phyloP scores from a whole-genome alignment of 2,329 filamentous ascomycete species.

The Penicillium expansum region DNA sequence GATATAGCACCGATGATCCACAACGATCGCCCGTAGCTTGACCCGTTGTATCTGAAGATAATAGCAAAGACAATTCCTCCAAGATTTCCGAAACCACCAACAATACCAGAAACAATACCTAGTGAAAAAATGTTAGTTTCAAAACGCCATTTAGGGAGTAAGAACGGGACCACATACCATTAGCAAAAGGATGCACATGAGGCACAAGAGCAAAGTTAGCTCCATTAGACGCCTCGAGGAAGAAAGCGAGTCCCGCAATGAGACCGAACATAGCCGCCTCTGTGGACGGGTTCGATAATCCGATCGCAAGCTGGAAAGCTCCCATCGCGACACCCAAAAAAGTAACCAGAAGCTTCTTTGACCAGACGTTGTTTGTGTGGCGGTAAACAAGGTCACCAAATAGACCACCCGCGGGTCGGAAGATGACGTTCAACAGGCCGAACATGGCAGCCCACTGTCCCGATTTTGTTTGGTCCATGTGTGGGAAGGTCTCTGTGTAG shows the following conservation, averaged over 20 bases:
- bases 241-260: slow-evolving; percentile 73
- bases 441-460: slow-evolving; percentile 58
- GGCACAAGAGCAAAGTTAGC: slow-evolving; percentile 83
- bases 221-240: slow-evolving; percentile 81
- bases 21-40: slow-evolving; percentile 66
- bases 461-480: slow-evolving; percentile 53
- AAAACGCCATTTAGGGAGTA: not conserved
- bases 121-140: not conserved
- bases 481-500: slow-evolving; percentile 56
- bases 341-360: slow-evolving; percentile 63
- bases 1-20: slow-evolving; percentile 81
- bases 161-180: slow-evolving; percentile 53
- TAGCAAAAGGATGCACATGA: slow-evolving; percentile 79
- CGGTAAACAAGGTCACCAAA: slow-evolving; percentile 57
- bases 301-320: slow-evolving; percentile 61
- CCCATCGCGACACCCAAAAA: slow-evolving; percentile 57
- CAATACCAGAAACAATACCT: slow-evolving; percentile 68
- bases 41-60: slow-evolving; percentile 72
- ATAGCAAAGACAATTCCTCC: slow-evolving; percentile 83
- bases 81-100: slow-evolving; percentile 77
- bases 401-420: slow-evolving; percentile 50
- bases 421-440: slow-evolving; percentile 52
- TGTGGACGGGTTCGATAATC: slow-evolving; percentile 60
- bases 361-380: slow-evolving; percentile 54
- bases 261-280: slow-evolving; percentile 71